phyloP scores from a whole-genome alignment of 352 stramenopile species.

The Globisporangium barbulae region DNA sequence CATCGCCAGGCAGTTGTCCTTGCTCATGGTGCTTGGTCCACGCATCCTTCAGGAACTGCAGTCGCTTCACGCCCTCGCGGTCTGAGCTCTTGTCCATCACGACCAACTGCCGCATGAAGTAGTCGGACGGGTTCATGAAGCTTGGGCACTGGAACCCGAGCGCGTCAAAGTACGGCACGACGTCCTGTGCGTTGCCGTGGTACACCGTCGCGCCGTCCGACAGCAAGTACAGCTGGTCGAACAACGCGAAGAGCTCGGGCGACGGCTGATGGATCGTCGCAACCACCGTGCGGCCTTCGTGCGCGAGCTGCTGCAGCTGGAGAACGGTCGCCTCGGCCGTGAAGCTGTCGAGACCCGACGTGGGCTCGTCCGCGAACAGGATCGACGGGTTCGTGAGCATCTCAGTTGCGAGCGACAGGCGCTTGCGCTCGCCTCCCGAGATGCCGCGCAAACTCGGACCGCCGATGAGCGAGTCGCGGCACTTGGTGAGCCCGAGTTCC shows the following conservation, averaged over 20 bases:
- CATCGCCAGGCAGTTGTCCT: too few species aligned
- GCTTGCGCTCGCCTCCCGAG: conserved; percentile 76
- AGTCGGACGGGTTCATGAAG: conserved; percentile 66
- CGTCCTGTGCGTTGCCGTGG: conserved; percentile 45
- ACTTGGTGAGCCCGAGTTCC: conserved; percentile 57
- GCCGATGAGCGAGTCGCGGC: conserved; percentile 60
- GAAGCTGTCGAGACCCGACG: conserved; percentile 57
- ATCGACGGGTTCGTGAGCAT: conserved; percentile 76
- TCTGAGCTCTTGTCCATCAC: conserved; percentile 44
- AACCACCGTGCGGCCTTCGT: conserved; percentile 82
- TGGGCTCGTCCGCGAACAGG: conserved; percentile 86
- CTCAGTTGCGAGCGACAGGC: conserved; percentile 79
- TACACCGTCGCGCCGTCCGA: conserved; percentile 48
- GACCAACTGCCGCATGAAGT: conserved; percentile 56
- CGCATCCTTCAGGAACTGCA: conserved; percentile 29
- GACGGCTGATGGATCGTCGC: conserved; percentile 90
- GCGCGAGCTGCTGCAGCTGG: conserved; percentile 67
- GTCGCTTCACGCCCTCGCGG: conserved; percentile 16
- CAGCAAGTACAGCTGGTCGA: conserved; percentile 62
- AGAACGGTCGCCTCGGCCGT: conserved; percentile 45
- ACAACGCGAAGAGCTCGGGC: conserved; percentile 46
- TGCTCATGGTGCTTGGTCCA: conserved; percentile 22
- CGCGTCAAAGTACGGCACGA: conserved; percentile 53
- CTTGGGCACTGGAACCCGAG: conserved; percentile 47
- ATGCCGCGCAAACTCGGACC: conserved; percentile 41